These are phyloP conservation scores for Rosa rugosa DNA, from an alignment of 306 rosid species.

Conservation along the genomic window DNA sequence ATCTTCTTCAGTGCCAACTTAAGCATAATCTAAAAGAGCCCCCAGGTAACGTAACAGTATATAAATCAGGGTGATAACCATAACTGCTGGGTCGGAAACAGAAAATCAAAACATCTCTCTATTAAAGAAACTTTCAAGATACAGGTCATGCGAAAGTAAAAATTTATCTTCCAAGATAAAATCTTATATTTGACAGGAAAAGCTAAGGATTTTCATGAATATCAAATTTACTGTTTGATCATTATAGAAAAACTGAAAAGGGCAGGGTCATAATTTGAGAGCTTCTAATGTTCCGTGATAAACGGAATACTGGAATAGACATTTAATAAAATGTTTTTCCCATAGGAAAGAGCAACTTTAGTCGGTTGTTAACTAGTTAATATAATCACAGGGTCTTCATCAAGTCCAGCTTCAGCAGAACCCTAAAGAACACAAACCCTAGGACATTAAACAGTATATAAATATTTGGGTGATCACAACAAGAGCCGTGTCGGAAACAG, in stretches of 20 bases:
- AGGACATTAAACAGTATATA: not conserved
- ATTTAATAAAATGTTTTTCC: not conserved
- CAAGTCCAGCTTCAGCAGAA: not conserved
- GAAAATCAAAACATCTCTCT: not conserved
- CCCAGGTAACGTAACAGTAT: not conserved
- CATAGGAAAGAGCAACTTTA: not conserved
- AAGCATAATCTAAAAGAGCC: not conserved
- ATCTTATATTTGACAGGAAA: not conserved
- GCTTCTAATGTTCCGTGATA: not conserved
- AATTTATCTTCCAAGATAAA: too few species aligned
- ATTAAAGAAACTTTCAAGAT: not conserved
- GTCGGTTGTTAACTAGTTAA: not conserved
- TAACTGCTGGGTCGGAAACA: not conserved
- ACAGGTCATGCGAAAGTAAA: not conserved
- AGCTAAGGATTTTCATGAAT: not conserved
- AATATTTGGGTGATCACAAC: not conserved
- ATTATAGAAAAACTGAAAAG: not conserved
- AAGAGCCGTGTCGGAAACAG: not conserved
- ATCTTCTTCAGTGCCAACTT: not conserved
- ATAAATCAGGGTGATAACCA: not conserved
- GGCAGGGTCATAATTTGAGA: not conserved
- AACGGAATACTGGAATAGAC: not conserved
- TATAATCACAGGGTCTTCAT: not conserved
- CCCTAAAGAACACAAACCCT: not conserved
- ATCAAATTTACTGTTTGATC: not conserved